Evolutionary conservation across 2,329 filamentous ascomycete genomes (phyloP).

Genomic region (Penicillium decumbens): DNA sequence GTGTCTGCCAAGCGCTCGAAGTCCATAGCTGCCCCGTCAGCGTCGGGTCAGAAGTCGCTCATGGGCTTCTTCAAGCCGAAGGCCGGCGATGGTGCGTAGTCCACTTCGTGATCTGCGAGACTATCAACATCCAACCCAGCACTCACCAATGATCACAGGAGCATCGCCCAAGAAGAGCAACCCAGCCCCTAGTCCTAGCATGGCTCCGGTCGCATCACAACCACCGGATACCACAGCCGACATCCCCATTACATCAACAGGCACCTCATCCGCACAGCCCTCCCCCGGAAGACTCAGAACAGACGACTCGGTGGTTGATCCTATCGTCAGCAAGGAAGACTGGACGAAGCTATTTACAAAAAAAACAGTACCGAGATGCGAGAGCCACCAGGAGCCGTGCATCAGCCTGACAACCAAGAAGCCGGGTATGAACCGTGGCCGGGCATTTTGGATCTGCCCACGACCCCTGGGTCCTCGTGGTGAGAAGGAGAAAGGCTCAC

Average conservation of each 20-base stretch:
- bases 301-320: conserved; percentile 55
- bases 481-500: conserved; percentile 73
- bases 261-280: conserved; percentile 1
- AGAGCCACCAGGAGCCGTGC: conserved; percentile 78
- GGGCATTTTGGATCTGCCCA: conserved; percentile 64
- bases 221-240: not conserved
- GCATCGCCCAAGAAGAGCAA: not conserved
- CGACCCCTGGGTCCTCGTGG: conserved; percentile 82
- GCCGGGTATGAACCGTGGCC: conserved; percentile 70
- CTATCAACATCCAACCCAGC: not conserved
- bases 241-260: not conserved
- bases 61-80: conserved; percentile 76
- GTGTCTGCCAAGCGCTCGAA: conserved; percentile 51
- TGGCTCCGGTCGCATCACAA: not conserved
- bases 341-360: conserved; percentile 83
- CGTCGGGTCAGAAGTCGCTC: conserved; percentile 56
- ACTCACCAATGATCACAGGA: not conserved
- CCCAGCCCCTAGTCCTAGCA: not conserved
- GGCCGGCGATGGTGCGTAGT: conserved; percentile 15
- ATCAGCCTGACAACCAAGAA: conserved; percentile 83
- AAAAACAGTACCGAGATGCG: conserved; percentile 70
- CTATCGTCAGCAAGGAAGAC: conserved; percentile 68
- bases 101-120: not conserved
- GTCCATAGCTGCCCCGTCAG: conserved; percentile 27
- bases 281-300: conserved; percentile 27